Base-by-base conservation (phyloP, 163 green algal species). In the Chlorella variabilis region DNA sequence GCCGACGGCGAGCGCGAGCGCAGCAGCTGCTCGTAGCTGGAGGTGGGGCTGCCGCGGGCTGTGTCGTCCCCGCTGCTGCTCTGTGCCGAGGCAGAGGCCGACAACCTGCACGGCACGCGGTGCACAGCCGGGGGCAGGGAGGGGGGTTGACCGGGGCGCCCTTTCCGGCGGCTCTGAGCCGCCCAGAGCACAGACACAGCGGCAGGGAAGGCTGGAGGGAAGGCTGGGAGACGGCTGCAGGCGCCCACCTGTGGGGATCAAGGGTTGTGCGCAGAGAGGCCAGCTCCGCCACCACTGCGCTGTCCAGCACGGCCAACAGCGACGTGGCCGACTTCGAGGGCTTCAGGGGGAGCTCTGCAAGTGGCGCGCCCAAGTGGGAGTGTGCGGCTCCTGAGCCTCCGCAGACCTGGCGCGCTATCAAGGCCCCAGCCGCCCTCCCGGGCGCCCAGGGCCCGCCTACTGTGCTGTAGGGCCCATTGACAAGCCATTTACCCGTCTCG, bases 1-100 rank as follows among this genome's bases (percentile, higher is more conserved):
- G 56, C 73, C 34, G 51, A 80, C 4, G 73, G 73, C 0, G 73
- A 80, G 6, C 56, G 54, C 36, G 73, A 80, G 38, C 73, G 73
- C 73, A 80, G 73, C 38, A 80, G 38, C 34, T 70, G 54, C 21
- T 70, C 54, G 27, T 73, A 73, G 36, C 65, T 38, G 1, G 65
- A 73, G 23, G 56, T 45, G 17, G 73, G 73, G 56, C 73, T 80
- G 73, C 73, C 65, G 27, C 73, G 73, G 2, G 51, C 54, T 4
- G 73, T 70, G 38, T 80, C 73, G 4, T 67, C 51, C 15, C 73
- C 65, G 38, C 73, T 66, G 59, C 54, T 49, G 59, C 38, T 68
- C 33, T 51, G 49, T 27, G 71, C 49, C 51, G 71, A n/a, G 3
- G 38, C 39, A n/a, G n/a, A n/a, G 31, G 1, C 49, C 42, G 71